Percentiles rank a stretch among this genome's conserved stretches.
phyloP scores from a whole-genome alignment of 179 eudicot species.

The Beta macrorhiza region DNA sequence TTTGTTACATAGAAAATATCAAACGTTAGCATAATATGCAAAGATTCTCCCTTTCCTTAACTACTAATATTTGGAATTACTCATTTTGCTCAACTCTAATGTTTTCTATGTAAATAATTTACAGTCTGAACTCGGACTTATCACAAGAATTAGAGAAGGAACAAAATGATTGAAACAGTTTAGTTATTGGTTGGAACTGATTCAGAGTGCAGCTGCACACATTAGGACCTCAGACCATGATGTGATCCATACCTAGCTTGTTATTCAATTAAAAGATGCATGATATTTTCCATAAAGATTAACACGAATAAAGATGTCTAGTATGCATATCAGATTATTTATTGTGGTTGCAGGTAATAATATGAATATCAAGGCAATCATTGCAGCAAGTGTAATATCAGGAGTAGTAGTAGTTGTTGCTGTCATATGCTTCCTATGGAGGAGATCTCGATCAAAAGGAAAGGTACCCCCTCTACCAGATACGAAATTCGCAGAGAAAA shows the following conservation, averaged over 20 bases:
- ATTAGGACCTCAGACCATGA: too few species aligned
- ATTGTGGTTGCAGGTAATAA: slow-evolving; percentile 18
- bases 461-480: neutral
- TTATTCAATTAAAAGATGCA: neutral
- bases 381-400: slow-evolving; percentile 15
- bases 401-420: slow-evolving; percentile 17
- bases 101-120: too few species aligned
- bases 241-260: neutral
- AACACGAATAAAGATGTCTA: neutral
- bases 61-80: too few species aligned
- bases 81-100: too few species aligned
- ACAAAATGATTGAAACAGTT: neutral
- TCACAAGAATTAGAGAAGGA: too few species aligned
- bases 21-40: too few species aligned
- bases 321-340: neutral
- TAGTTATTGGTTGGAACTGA: neutral
- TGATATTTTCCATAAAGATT: neutral
- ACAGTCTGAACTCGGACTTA: too few species aligned
- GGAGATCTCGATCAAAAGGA: slow-evolving; percentile 21
- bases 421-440: slow-evolving; percentile 27
- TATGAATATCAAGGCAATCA: slow-evolving; percentile 16
- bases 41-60: too few species aligned
- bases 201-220: neutral
- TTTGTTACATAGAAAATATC: too few species aligned
- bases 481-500: neutral